Evolutionary conservation across 257 asterid genomes (phyloP).

Genomic region (Lycium ferocissimum): DNA sequence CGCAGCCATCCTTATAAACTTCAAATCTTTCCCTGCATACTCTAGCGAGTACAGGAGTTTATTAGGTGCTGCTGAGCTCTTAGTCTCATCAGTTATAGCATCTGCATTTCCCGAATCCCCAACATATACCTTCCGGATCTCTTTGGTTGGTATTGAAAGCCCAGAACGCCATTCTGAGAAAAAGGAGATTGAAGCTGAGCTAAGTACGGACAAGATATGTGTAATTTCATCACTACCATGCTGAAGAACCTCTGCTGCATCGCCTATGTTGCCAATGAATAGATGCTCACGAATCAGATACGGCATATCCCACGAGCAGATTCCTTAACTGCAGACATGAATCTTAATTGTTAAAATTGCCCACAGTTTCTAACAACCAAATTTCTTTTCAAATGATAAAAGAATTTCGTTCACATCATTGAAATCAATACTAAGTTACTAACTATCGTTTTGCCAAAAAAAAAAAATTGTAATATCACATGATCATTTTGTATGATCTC

Average conservation of each 20-base stretch:
- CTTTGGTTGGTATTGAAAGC: conserved; percentile 68
- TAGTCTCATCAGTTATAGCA: conserved; percentile 53
- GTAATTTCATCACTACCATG: conserved; percentile 77
- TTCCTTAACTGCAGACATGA: conserved; percentile 17
- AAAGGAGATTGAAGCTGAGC: conserved; percentile 86
- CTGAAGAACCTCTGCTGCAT: conserved; percentile 92
- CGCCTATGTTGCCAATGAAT: conserved; percentile 81
- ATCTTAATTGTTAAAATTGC: neutral
- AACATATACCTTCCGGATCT: conserved; percentile 77
- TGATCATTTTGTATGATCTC: neutral
- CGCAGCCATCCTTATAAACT: conserved; percentile 85
- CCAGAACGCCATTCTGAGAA: conserved; percentile 92
- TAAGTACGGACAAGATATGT: conserved; percentile 77
- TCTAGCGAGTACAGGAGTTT: conserved; percentile 82
- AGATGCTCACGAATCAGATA: conserved; percentile 83
- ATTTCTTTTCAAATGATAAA: conserved; percentile 5
- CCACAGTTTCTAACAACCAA: neutral
- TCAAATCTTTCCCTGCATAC: conserved; percentile 90
- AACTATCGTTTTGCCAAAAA: neutral
- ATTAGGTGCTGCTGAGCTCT: conserved; percentile 66
- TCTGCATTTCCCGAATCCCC: conserved; percentile 60
- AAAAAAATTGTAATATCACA: neutral
- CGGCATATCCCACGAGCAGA: conserved; percentile 65
- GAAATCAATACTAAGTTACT: neutral
- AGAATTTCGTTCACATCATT: neutral